Base-by-base conservation (phyloP, 495 filamentous ascomycete species). In the Evernia prunastri region DNA sequence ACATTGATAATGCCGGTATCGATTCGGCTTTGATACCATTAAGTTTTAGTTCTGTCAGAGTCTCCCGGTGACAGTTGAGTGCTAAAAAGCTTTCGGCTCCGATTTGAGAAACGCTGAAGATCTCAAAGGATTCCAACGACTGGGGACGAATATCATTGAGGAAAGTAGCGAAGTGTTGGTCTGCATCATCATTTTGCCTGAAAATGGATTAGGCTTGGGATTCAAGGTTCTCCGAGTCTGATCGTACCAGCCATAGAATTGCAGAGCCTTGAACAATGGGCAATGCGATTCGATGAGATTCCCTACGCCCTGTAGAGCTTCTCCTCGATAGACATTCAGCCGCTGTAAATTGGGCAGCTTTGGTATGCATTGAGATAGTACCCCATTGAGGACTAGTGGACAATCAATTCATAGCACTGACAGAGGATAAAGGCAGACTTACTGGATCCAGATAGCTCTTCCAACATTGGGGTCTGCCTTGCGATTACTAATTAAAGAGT, bases 181-280 rank as follows among this genome's bases (percentile, higher is more conserved):
- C 85, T 23, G 80, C 73, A 51, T 74, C 67, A 51, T 72, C 70
- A 17, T 65, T 35, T 36, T 69, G 69, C 72, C 61, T 35, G 56
- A 67, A 77, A 49, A 66, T 35, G 36, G 39, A 31, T 60, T 47
- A 57, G 56, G 36, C 3, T 35, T 11, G 51, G 18, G 29, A 20
- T 63, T 11, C 29, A 18, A 33, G 42, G 17, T 51, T 15, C 23
- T 45, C 12, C 18, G 9, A 18, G 12, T 56, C 40, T 40, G 39
- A 37, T 25, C 70, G 54, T 75, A 81, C 79, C 81, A 84, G 57
- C 66, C 72, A 62, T 78, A 87, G 59, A 87, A 83, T 27, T 76
- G 80, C 25, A 92, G 68, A 37, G 81, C 76, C 49, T 81, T 77
- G 67, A 92, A 88, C 13, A 78, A 68, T 4, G 81, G 84, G 63